These are phyloP conservation scores for Amauroascus niger DNA, from an alignment of 2,329 filamentous ascomycete genomes.

Conservation along the genomic window DNA sequence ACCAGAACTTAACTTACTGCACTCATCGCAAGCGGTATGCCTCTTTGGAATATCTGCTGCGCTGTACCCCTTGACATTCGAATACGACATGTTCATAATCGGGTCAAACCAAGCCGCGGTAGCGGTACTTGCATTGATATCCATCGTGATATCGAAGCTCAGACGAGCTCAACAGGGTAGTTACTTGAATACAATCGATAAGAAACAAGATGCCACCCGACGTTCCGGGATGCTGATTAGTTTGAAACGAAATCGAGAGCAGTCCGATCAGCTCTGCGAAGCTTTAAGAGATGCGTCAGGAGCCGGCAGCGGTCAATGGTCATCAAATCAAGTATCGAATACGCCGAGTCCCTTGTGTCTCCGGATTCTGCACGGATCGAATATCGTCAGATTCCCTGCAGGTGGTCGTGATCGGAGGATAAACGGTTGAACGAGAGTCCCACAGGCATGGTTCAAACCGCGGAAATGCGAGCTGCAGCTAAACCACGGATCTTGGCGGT, in stretches of 20 bases:
- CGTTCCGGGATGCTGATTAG: neutral
- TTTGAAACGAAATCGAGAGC: neutral
- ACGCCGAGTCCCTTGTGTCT: no score
- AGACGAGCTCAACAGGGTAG: neutral
- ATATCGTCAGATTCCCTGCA: no score
- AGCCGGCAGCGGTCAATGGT: no score
- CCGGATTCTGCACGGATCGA: no score
- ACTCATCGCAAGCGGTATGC: constrained; percentile 43
- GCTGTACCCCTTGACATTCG: constrained; percentile 15
- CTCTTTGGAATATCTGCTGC: constrained; percentile 26
- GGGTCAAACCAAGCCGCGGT: neutral
- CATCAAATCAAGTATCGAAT: no score
- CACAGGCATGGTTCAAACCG: no score
- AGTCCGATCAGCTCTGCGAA: no score
- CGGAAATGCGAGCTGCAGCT: no score
- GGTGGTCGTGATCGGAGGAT: no score
- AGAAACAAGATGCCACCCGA: neutral
- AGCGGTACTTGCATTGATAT: neutral
- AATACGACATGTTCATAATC: constrained; percentile 7
- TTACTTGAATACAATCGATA: neutral
- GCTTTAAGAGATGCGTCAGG: no score
- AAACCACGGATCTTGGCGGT: no score
- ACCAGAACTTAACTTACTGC: constrained; percentile 33
- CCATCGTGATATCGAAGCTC: neutral
- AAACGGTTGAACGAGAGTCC: no score